Evolutionary conservation across 352 stramenopile genomes (phyloP).

Genomic region (Aphanomyces euteiches): DNA sequence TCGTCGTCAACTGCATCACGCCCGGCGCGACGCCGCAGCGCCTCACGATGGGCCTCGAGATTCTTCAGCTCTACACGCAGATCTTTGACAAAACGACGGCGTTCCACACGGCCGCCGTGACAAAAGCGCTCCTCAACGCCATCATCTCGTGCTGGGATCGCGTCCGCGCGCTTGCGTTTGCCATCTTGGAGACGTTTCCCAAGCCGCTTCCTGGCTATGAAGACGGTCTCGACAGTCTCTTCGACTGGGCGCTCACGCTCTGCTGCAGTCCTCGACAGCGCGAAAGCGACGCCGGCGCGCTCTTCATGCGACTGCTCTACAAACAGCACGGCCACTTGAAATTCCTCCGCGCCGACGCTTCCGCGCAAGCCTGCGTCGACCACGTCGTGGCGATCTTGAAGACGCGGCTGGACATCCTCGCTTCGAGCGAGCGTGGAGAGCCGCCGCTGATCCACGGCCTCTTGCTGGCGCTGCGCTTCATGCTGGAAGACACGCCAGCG

Average conservation of each 20-base stretch:
- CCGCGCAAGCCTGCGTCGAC: slow-evolving; percentile 7
- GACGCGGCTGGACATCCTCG: slow-evolving; percentile 1
- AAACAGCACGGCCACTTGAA: slow-evolving; percentile 51
- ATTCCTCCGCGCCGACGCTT: slow-evolving; percentile 35
- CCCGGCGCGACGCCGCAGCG: slow-evolving; percentile 61
- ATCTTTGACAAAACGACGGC: slow-evolving; percentile 52
- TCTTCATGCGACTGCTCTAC: slow-evolving; percentile 81
- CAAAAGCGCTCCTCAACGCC: slow-evolving; percentile 60
- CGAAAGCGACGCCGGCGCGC: slow-evolving; percentile 80
- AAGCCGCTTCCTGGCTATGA: slow-evolving; percentile 53
- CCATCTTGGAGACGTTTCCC: slow-evolving; percentile 67
- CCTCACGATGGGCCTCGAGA: slow-evolving; percentile 64
- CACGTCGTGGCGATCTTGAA: slow-evolving; percentile 6
- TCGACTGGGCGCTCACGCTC: slow-evolving; percentile 68
- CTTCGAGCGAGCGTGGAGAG: slow-evolving; percentile 37
- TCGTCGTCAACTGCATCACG: slow-evolving; percentile 62
- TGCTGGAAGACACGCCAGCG: slow-evolving; percentile 56
- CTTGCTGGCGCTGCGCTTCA: slow-evolving; percentile 68
- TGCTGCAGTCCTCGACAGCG: slow-evolving; percentile 70
- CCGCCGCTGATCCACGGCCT: slow-evolving; percentile 72
- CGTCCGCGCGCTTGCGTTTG: slow-evolving; percentile 61
- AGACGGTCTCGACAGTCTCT: slow-evolving; percentile 45
- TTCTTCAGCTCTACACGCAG: slow-evolving; percentile 66
- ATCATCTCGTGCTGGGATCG: slow-evolving; percentile 78
- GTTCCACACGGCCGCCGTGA: slow-evolving; percentile 59